A percentile compares a stretch with the other conserved stretches of the same genome.
Conservation (phyloP, 2,329 filamentous ascomycete genomes). For the Fusarium illudens region DNA sequence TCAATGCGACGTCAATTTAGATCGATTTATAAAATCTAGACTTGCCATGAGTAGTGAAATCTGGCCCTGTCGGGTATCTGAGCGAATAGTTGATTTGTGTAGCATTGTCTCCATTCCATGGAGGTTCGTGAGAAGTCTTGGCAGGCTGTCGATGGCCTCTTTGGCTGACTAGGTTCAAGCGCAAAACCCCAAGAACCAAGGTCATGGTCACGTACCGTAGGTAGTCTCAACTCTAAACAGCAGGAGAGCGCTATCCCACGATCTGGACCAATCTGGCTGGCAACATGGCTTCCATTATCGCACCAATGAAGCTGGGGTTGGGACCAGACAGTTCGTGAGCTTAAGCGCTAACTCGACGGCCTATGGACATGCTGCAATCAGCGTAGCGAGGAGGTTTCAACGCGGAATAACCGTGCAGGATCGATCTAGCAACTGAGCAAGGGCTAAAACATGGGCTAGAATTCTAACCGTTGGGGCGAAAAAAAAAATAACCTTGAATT, state of each 20-base stretch:
- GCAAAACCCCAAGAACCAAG: not conserved
- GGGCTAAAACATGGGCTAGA: constrained; percentile 19
- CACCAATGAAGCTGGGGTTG: not conserved
- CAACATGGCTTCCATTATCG: not conserved
- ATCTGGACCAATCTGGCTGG: not conserved
- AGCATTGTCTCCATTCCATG: too few species aligned
- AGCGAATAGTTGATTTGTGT: not conserved
- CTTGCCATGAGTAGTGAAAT: not conserved
- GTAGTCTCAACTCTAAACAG: not conserved
- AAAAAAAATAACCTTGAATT: constrained; percentile 32
- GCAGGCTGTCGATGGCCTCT: not conserved
- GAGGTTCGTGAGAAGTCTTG: not conserved
- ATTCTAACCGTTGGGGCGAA: constrained; percentile 18
- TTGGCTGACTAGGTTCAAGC: not conserved
- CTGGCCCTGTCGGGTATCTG: not conserved
- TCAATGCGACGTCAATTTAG: constrained; percentile 18
- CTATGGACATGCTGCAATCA: not conserved
- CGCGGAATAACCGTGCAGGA: constrained; percentile 25
- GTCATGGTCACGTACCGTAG: not conserved
- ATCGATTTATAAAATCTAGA: not conserved
- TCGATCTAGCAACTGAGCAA: constrained; percentile 18
- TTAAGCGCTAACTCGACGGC: not conserved
- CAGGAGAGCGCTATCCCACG: not conserved
- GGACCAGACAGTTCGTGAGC: not conserved
- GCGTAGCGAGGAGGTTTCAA: not conserved